Percentiles rank a stretch among this genome's conserved stretches.
These are phyloP conservation scores for Chlorella sp. DNA, from an alignment of 139 green algal species.

Conservation along the genomic window DNA sequence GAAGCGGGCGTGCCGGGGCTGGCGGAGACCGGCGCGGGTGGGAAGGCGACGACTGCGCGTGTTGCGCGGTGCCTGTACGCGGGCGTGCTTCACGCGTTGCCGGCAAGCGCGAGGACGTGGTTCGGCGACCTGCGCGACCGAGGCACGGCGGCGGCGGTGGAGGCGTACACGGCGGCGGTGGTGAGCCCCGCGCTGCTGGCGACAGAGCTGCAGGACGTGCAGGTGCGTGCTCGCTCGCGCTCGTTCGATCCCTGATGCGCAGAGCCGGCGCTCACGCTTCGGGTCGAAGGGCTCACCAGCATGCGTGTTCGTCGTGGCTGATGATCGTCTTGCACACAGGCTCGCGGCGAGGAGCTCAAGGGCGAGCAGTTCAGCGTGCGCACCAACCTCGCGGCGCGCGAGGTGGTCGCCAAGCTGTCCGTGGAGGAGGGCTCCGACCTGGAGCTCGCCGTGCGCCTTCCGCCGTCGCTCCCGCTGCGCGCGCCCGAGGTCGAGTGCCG, in stretches of 20 bases:
- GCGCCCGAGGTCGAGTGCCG: conserved; percentile 66
- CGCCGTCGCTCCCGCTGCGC: conserved; percentile 67
- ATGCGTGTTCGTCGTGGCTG: no score
- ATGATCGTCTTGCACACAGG: no score
- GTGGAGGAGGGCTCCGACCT: conserved; percentile 81
- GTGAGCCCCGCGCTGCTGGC: conserved; percentile 76
- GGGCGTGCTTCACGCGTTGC: conserved; percentile 61
- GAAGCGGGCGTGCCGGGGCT: no score
- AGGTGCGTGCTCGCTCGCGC: no score
- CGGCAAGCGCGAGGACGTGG: conserved; percentile 71
- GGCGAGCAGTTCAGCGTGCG: conserved; percentile 27
- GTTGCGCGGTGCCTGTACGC: conserved; percentile 42
- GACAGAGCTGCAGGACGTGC: conserved; percentile 39
- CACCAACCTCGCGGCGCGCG: conserved; percentile 35
- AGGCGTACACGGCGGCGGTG: conserved; percentile 68
- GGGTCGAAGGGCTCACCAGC: no score
- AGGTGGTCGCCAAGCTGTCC: conserved; percentile 66
- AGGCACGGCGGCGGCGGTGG: conserved; percentile 43
- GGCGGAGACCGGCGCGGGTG: background rate
- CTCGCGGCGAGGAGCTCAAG: background rate
- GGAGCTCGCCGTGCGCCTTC: conserved; percentile 81
- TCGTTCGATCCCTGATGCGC: no score
- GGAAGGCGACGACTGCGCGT: background rate
- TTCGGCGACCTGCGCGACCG: conserved; percentile 73
- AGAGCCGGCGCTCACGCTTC: no score